Conservation (phyloP, 2,329 filamentous ascomycete genomes). For the Rhynchosporium agropyri region DNA sequence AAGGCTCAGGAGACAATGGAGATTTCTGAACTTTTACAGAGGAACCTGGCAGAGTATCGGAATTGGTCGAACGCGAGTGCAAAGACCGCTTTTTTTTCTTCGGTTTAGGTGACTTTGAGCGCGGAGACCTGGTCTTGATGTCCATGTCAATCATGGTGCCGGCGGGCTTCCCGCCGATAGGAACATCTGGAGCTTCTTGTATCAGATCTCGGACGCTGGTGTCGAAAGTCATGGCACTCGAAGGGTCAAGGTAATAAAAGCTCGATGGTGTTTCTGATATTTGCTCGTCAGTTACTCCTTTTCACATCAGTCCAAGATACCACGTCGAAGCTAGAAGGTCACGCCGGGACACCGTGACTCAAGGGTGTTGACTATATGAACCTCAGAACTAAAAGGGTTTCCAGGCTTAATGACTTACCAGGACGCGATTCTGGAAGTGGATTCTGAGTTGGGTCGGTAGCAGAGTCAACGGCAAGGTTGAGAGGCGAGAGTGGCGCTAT, state of each 20-base stretch:
- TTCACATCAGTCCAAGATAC: background rate
- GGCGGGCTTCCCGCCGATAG: constrained; percentile 31
- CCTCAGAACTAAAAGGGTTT: background rate
- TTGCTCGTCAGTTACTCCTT: background rate
- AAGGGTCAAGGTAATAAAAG: constrained; percentile 20
- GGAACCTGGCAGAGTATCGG: constrained; percentile 3
- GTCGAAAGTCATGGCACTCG: constrained; percentile 28
- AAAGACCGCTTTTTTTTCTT: constrained; percentile 5
- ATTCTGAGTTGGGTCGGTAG: background rate
- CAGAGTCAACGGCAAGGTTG: constrained; percentile 7
- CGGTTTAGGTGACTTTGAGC: background rate
- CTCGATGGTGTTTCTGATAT: background rate
- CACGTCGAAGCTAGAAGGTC: background rate
- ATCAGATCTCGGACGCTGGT: constrained; percentile 28
- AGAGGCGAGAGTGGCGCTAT: constrained; percentile 6
- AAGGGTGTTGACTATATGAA: background rate
- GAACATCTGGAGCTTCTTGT: constrained; percentile 30
- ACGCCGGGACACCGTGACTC: background rate
- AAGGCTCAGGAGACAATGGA: constrained; percentile 1
- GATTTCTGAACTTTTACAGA: background rate
- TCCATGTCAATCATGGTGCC: constrained; percentile 19
- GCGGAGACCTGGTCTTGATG: background rate
- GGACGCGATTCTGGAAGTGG: background rate
- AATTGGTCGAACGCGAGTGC: constrained; percentile 9
- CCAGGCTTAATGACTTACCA: background rate